A percentile compares a stretch with the other conserved stretches of the same genome.
These are phyloP conservation scores for Gyrodon lividus DNA, from an alignment of 768 basidiomycete species.

Conservation along the genomic window DNA sequence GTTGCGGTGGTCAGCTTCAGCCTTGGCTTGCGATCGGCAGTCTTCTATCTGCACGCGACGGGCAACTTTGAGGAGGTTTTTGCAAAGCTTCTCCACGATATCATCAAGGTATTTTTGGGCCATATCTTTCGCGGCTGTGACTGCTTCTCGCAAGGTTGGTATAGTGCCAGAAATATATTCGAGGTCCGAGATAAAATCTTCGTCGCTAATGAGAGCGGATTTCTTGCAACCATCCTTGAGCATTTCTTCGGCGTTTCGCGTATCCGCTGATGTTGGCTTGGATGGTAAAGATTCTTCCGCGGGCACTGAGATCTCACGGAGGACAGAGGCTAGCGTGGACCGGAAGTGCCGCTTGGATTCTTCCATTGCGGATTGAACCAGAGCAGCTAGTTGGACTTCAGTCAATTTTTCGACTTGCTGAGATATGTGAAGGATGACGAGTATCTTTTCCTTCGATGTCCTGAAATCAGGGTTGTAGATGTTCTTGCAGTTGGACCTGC, in stretches of 20 bases:
- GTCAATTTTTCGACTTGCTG: conserved; percentile 12
- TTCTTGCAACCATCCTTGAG: conserved; percentile 23
- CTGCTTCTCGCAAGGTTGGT: conserved; percentile 19
- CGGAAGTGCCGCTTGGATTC: conserved; percentile 14
- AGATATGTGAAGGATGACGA: conserved; percentile 16
- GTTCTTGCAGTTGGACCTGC: conserved; percentile 10
- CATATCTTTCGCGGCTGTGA: conserved; percentile 10
- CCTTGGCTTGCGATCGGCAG: conserved; percentile 9
- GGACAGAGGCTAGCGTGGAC: conserved; percentile 14
- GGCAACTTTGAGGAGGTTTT: conserved; percentile 7
- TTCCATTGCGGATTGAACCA: conserved; percentile 15
- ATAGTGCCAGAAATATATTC: conserved; percentile 9
- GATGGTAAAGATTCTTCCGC: background rate
- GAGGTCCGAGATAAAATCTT: conserved; percentile 24
- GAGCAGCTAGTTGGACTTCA: conserved; percentile 10
- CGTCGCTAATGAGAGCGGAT: conserved; percentile 18
- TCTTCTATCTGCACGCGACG: conserved; percentile 21
- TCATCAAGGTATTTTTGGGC: conserved; percentile 19
- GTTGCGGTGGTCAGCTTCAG: conserved; percentile 8
- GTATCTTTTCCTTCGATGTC: conserved; percentile 24
- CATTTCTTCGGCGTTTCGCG: conserved; percentile 15
- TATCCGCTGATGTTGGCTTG: conserved; percentile 14
- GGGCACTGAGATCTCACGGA: conserved; percentile 10
- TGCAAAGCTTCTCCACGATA: conserved; percentile 18
- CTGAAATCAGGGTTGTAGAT: conserved; percentile 20